These are phyloP conservation scores for Phialemonium atrogriseum DNA, from an alignment of 2,329 filamentous ascomycete genomes.

Conservation along the genomic window DNA sequence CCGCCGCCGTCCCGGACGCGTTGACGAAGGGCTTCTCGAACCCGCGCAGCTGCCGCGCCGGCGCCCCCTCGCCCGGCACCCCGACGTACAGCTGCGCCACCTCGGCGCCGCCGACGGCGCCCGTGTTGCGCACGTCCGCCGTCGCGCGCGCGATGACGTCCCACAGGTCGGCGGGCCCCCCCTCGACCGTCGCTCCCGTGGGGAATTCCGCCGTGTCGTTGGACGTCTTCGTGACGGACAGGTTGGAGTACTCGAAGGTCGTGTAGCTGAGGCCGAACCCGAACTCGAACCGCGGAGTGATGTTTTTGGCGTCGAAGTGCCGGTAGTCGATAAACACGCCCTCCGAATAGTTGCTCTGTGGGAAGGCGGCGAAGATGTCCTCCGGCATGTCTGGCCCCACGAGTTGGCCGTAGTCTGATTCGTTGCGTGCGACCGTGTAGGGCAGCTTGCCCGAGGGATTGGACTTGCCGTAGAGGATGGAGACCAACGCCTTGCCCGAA, in stretches of 20 bases:
- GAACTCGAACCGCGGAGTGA: constrained; percentile 45
- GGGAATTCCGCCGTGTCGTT: constrained; percentile 23
- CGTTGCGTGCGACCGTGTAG: constrained; percentile 51
- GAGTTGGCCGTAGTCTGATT: constrained; percentile 44
- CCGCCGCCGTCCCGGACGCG: constrained; percentile 31
- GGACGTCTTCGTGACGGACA: constrained; percentile 23
- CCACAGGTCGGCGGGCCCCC: constrained; percentile 39
- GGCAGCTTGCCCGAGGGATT: constrained; percentile 51
- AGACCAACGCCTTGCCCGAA: constrained; percentile 45
- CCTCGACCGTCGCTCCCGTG: constrained; percentile 28
- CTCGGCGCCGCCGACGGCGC: constrained; percentile 32
- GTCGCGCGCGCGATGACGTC: constrained; percentile 31
- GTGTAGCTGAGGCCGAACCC: constrained; percentile 51
- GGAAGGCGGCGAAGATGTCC: constrained; percentile 43
- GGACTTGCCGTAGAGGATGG: constrained; percentile 48
- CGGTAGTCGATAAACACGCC: constrained; percentile 47
- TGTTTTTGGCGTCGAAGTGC: constrained; percentile 39
- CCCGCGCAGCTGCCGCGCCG: constrained; percentile 53
- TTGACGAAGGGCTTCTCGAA: constrained; percentile 53
- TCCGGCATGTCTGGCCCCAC: constrained; percentile 30
- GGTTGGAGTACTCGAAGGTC: constrained; percentile 37
- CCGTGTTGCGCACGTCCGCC: constrained; percentile 33
- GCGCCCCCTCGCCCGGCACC: constrained; percentile 31
- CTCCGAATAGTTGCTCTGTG: constrained; percentile 43
- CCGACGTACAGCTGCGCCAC: constrained; percentile 39